Percentiles rank a stretch among this genome's conserved stretches.
These are phyloP conservation scores for Fistulina hepatica DNA, from an alignment of 1,284 basidiomycete species.

Conservation along the genomic window DNA sequence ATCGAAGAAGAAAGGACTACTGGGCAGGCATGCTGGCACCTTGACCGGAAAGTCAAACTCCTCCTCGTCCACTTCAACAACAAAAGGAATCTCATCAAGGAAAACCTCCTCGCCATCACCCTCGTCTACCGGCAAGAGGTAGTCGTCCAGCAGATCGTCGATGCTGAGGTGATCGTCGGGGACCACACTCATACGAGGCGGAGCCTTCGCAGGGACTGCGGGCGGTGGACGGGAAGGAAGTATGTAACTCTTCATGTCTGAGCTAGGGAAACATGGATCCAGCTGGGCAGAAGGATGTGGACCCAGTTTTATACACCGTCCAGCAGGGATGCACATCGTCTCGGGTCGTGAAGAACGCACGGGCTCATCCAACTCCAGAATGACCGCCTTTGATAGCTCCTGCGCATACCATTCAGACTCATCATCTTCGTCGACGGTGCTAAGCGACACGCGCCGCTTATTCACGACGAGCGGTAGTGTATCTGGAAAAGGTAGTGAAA, in stretches of 20 bases:
- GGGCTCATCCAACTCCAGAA: conserved; percentile 21
- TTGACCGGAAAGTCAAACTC: conserved; percentile 1
- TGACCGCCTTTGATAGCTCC: conserved; percentile 28
- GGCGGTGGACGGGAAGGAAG: conserved; percentile 7
- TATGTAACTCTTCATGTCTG: conserved; percentile 11
- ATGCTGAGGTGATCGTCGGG: conserved; percentile 27
- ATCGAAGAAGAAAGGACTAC: conserved; percentile 2
- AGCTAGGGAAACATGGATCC: conserved; percentile 18
- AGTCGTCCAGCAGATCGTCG: conserved; percentile 19
- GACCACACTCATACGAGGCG: conserved; percentile 26
- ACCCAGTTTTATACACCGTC: too few relatives aligned
- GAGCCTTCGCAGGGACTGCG: conserved; percentile 22
- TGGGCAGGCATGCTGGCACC: not conserved
- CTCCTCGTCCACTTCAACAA: conserved; percentile 4
- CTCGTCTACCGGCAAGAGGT: conserved; percentile 21
- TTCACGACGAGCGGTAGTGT: conserved; percentile 7
- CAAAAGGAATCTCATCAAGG: conserved; percentile 10
- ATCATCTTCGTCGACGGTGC: conserved; percentile 24
- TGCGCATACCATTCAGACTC: conserved; percentile 33
- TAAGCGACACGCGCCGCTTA: conserved; percentile 15
- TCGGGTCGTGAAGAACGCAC: conserved; percentile 23
- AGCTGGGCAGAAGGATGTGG: conserved; percentile 17
- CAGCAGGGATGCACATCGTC: conserved; percentile 21
- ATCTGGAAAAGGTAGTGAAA: conserved; percentile 15
- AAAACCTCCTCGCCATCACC: conserved; percentile 8